Conservation (phyloP, 2,329 filamentous ascomycete genomes). For the Rhytidhysteron rufulum region DNA sequence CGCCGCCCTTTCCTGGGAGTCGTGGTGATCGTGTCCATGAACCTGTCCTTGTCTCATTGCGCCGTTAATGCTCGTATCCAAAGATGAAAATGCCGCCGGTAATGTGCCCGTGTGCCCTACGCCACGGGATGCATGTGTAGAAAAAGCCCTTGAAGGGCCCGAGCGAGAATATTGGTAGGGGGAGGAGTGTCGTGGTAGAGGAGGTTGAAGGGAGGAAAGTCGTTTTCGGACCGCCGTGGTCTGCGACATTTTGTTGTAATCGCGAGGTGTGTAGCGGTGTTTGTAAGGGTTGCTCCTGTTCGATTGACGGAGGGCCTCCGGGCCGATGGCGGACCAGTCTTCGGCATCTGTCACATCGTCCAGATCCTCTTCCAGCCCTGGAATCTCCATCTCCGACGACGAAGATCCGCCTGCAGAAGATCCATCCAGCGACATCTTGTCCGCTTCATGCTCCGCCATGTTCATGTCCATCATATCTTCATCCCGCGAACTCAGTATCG, state of each 20-base stretch:
- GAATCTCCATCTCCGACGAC: constrained; percentile 65
- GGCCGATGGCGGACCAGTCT: constrained; percentile 88
- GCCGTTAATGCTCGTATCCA: constrained; percentile 23
- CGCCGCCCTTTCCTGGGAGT: constrained; percentile 75
- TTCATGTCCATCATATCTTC: constrained; percentile 59
- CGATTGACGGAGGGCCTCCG: constrained; percentile 72
- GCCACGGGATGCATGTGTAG: constrained; percentile 27
- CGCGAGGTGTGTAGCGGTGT: constrained; percentile 29
- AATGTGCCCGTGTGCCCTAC: constrained; percentile 16
- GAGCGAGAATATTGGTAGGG: constrained; percentile 18
- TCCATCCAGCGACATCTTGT: constrained; percentile 89
- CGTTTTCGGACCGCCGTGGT: constrained; percentile 22
- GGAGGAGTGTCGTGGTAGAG: constrained; percentile 16
- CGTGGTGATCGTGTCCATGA: too few species aligned
- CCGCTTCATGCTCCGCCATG: constrained; percentile 80
- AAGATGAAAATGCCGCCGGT: constrained; percentile 15
- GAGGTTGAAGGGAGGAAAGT: constrained; percentile 7
- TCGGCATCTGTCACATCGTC: constrained; percentile 87
- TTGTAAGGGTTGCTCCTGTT: constrained; percentile 17
- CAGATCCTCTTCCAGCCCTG: constrained; percentile 66
- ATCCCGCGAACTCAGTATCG: constrained; percentile 69
- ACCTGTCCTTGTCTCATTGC: too few species aligned
- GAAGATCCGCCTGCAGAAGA: constrained; percentile 65
- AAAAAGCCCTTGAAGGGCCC: constrained; percentile 19
- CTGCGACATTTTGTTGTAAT: constrained; percentile 37